Evolutionary conservation across 805 yeast genomes (phyloP).

Genomic region (Alloascoidea africana): DNA sequence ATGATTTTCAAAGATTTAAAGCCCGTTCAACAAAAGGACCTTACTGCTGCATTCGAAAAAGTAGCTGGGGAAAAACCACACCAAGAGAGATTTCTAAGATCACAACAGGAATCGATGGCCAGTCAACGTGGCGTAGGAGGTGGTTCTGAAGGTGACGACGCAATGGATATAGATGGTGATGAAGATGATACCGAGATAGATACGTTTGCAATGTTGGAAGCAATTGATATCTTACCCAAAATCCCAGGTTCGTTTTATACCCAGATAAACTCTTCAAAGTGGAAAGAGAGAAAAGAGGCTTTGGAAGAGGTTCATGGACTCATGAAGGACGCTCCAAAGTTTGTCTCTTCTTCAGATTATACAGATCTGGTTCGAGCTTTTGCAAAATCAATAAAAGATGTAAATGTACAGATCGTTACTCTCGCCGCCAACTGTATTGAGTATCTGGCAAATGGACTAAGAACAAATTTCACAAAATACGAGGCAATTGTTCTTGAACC

Average conservation of each 20-base stretch:
- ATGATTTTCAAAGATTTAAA: constrained; percentile 58
- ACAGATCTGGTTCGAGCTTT: constrained; percentile 42
- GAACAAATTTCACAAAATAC: constrained; percentile 39
- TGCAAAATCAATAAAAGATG: constrained; percentile 72
- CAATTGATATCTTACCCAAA: constrained; percentile 49
- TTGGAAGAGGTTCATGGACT: constrained; percentile 37
- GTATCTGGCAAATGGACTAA: constrained; percentile 50
- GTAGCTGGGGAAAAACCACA: constrained; percentile 19
- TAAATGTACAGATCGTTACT: constrained; percentile 76
- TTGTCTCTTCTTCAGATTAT: constrained; percentile 46
- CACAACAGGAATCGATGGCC: constrained; percentile 31
- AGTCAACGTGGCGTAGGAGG: constrained; percentile 9
- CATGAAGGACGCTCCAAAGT: constrained; percentile 32
- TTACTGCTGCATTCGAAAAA: constrained; percentile 50
- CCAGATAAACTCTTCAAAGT: constrained; percentile 45
- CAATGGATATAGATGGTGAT: constrained; percentile 2
- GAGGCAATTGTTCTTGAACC: constrained; percentile 37
- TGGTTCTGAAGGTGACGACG: constrained; percentile 7
- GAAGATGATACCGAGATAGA: constrained; percentile 4
- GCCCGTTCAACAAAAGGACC: constrained; percentile 84
- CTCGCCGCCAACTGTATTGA: constrained; percentile 56
- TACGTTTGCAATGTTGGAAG: constrained; percentile 56
- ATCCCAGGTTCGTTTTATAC: constrained; percentile 48
- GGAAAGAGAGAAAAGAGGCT: constrained; percentile 89
- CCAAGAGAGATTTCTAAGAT: constrained; percentile 40